Evolutionary conservation across 345 rosid genomes (phyloP), one percentile per base, ranked within the genome.

Genomic region (Eucalyptus urophylla): DNA sequence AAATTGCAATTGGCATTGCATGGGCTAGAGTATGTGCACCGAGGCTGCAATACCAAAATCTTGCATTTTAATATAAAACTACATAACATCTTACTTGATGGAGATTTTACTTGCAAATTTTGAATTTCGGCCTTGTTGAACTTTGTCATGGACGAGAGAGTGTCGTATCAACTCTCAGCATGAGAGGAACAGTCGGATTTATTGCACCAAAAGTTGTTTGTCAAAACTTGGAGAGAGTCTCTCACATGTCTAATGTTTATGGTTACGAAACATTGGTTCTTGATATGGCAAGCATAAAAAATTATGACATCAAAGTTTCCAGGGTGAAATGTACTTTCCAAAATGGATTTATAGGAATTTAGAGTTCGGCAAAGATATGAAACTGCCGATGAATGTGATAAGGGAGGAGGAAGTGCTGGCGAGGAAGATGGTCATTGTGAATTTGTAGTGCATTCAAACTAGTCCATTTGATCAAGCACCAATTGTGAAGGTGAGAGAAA

Each of bases 211-310:
- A 93, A 60, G 86, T 94, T 33, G 86, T 89, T 45, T 88, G 89
- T 29, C 88, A 90, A 89, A 54, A 87, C 69, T 90, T 92, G 8
- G 95, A 92, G 19, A 47, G 49, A 27, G 93, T 90, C 1, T 93
- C 94, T 11, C 81, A 93, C 89, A 94, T 91, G 37, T 92, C 89
- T 11, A 90, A 95, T 88, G 93, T 92, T 8, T 95, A 93, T 5
- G 90, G 95, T 86, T 94, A 94, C 4, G 94, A 92, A 51, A 94
- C 89, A 92, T 85, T 95, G 80, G 54, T 93, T 49, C 89, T 90
- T 2, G 92, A 93, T 51, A 92, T 95, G 90, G 88, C 90, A 27
- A 90, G 93, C 14, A 90, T 88, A 65, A 89, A 90, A 86, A 88
- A 89, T 22, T 10, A 4, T 7, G 50, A 90, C 56, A n/a, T 8